Evolutionary conservation across 129 eudicot genomes (phyloP), one percentile per base, ranked within the genome.

Genomic region (Centrapalus pauciflorus): DNA sequence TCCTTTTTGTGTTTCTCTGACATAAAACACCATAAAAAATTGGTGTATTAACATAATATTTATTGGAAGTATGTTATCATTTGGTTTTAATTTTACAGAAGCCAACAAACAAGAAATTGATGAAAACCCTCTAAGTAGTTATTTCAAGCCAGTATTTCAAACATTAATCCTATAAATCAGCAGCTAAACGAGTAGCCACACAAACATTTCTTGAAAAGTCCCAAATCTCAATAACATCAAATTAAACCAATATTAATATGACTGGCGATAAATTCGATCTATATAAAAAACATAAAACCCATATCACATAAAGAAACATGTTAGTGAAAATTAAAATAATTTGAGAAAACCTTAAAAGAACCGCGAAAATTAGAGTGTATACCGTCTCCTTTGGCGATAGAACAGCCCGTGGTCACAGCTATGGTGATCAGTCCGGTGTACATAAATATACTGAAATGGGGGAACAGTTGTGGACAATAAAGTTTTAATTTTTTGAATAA

Each of bases 381-480:
- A 56, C 63, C 63, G 63, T 56, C 40, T 12, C 63, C 63, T 38
- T 56, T 28, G 40, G 63, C 63, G 28, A 23, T 56, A 17, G 63
- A 56, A 56, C 63, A 56, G 13, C 63, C 63, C 63, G 28, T 56
- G 40, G 5, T 25, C 17, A 30, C 29, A 27, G 37, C 11, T 35
- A n/a, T n/a, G n/a, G 29, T 2, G 56, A 60, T 35, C 54, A 63
- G 0, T 4, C 46, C 19, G n/a, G n/a, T n/a, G n/a, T n/a, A n/a
- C 10, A 28, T 23, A 33, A 20, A 20, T 41, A 64, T 25, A 0
- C 20, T 19, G 38, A 35, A 66, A 35, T 10, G 55, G 60, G n/a
- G 70, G 58, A 8, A 46, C 46, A 19, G 27, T 45, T 64, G 26
- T 59, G 8, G 20, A 13, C 61, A 55, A 7, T 20, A 12, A 24